Percentiles rank a stretch among this genome's conserved stretches.
These are phyloP conservation scores for Clonostachys solani DNA, from an alignment of 2,329 filamentous ascomycete species.

Conservation along the genomic window DNA sequence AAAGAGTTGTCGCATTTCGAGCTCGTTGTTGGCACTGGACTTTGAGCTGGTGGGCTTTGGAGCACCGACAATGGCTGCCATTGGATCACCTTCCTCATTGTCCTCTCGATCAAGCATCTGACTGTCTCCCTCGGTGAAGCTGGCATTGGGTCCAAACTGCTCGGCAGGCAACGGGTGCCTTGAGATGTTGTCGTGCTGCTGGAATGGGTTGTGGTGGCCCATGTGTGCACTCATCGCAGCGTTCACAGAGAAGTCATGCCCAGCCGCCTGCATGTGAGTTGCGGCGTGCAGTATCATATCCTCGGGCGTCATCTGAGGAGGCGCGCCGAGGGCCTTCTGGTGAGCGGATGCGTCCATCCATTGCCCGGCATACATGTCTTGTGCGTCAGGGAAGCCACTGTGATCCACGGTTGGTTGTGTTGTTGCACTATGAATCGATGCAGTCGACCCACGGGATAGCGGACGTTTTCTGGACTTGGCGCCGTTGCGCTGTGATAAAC, in stretches of 20 bases:
- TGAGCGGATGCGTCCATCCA: slow-evolving; percentile 9
- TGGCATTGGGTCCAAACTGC: slow-evolving; percentile 44
- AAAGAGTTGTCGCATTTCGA: slow-evolving; percentile 75
- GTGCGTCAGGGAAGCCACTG: slow-evolving; percentile 32
- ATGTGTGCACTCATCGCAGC: neutral
- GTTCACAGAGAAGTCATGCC: slow-evolving; percentile 41
- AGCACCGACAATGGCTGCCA: slow-evolving; percentile 23
- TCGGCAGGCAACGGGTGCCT: slow-evolving; percentile 26
- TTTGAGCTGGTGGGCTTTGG: slow-evolving; percentile 56
- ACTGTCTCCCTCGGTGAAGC: slow-evolving; percentile 39
- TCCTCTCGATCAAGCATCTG: slow-evolving; percentile 59
- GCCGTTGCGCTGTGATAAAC: slow-evolving; percentile 19
- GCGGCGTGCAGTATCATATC: slow-evolving; percentile 56
- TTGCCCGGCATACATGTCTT: slow-evolving; percentile 30
- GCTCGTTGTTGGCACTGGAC: slow-evolving; percentile 74
- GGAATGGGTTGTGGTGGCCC: neutral
- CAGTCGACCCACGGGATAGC: slow-evolving; percentile 50
- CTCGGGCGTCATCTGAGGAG: slow-evolving; percentile 47
- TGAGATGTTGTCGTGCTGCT: neutral
- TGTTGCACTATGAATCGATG: slow-evolving; percentile 49
- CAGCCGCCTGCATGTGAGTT: slow-evolving; percentile 47
- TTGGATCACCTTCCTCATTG: slow-evolving; percentile 51
- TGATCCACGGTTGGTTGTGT: slow-evolving; percentile 49
- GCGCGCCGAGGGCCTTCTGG: slow-evolving; percentile 29
- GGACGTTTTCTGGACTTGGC: slow-evolving; percentile 43